phyloP scores from a whole-genome alignment of 2,329 filamentous ascomycete genomes.

The Rutstroemia sp. region DNA sequence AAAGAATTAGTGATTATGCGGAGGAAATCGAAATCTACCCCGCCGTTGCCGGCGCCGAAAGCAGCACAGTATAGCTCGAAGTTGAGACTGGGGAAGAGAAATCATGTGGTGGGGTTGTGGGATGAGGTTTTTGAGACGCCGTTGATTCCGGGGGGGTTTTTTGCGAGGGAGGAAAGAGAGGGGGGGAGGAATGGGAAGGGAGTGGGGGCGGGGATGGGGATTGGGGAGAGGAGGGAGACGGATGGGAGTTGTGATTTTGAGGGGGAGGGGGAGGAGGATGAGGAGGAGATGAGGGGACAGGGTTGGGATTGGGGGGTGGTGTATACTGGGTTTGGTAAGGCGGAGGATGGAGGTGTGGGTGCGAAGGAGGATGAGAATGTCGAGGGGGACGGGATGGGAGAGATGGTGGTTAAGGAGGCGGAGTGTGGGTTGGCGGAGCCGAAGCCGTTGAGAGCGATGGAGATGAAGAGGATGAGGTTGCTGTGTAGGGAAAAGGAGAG shows the following conservation, averaged over 20 bases:
- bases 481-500: slow-evolving; percentile 22
- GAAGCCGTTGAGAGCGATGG: slow-evolving; percentile 23
- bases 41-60: not conserved
- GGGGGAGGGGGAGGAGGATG: not conserved
- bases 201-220: too few relatives aligned
- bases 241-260: slow-evolving; percentile 3
- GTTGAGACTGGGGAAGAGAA: not conserved
- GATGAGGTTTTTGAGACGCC: not conserved
- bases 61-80: not conserved
- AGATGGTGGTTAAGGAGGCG: slow-evolving; percentile 19
- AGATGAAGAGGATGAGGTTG: slow-evolving; percentile 26
- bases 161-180: not conserved
- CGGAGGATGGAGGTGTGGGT: not conserved
- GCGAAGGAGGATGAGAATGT: not conserved
- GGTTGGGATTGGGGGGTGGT: not conserved
- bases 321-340: not conserved
- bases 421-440: slow-evolving; percentile 25
- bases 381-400: not conserved
- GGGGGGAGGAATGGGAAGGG: not conserved
- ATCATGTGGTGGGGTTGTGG: not conserved
- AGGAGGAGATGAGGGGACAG: not conserved
- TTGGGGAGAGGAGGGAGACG: not conserved
- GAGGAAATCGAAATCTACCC: not conserved
- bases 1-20: not conserved
- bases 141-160: not conserved